phyloP scores from a whole-genome alignment of 208 protist species.

The Trypanosoma rangeli region DNA sequence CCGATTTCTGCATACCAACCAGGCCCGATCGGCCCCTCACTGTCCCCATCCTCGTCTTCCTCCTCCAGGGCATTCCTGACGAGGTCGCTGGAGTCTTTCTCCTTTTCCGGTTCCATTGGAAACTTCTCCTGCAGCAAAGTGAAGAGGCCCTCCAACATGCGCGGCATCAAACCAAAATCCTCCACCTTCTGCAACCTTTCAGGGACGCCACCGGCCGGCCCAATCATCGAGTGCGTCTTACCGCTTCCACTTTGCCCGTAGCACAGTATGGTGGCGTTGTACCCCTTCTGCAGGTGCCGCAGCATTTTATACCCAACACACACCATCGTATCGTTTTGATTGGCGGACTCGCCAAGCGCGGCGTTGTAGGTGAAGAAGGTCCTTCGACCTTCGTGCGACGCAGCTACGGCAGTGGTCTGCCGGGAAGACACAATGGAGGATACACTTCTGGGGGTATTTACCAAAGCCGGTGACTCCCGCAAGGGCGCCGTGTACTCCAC shows the following conservation, averaged over 20 bases:
- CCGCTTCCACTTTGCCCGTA: constrained; percentile 93
- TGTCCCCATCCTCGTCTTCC: background rate
- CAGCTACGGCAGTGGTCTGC: no score
- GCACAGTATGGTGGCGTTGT: constrained; percentile 82
- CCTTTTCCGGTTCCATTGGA: background rate
- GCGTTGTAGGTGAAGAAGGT: constrained; percentile 61
- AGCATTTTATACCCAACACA: constrained; percentile 55
- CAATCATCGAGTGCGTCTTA: constrained; percentile 88
- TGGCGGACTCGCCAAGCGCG: constrained; percentile 52
- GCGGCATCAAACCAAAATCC: constrained; percentile 20
- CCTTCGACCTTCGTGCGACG: no score
- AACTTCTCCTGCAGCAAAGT: background rate
- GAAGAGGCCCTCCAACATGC: constrained; percentile 21
- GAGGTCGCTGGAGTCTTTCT: constrained; percentile 12
- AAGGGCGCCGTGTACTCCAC: constrained; percentile 33
- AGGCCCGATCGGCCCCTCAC: background rate
- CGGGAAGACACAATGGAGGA: background rate
- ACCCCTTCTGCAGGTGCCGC: constrained; percentile 63
- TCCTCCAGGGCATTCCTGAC: no score
- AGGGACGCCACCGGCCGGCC: constrained; percentile 35
- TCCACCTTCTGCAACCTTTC: background rate
- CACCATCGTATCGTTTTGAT: constrained; percentile 71
- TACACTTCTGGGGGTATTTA: constrained; percentile 1
- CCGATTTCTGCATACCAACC: constrained; percentile 34
- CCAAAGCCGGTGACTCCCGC: background rate